Percentiles rank a stretch among this genome's conserved stretches.
These are phyloP conservation scores for Glomus cerebriforme DNA, from an alignment of 192 early-diverging fungal genomes.

Conservation along the genomic window DNA sequence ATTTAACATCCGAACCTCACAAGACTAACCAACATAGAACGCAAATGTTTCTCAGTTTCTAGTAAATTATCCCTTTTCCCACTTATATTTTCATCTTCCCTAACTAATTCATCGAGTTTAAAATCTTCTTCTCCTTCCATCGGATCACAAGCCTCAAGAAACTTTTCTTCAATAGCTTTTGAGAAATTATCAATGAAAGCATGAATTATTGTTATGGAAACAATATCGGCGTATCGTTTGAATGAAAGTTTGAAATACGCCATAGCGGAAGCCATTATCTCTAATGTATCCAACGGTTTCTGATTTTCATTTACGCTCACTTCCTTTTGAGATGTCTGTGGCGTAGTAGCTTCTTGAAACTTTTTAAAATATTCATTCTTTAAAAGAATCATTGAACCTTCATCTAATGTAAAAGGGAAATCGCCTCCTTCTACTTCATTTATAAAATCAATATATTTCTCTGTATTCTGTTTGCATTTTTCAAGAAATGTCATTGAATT, in stretches of 20 bases:
- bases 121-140: background rate
- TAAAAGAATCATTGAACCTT: background rate
- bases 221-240: background rate
- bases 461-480: background rate
- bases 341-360: background rate
- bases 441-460: background rate
- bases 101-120: background rate
- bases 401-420: slow-evolving; percentile 19
- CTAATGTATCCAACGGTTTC: background rate
- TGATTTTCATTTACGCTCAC: background rate
- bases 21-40: background rate
- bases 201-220: background rate
- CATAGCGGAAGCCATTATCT: background rate
- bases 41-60: background rate
- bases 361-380: background rate
- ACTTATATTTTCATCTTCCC: background rate
- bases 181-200: background rate
- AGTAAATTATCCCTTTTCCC: background rate
- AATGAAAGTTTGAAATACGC: background rate
- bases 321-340: no score
- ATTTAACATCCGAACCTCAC: background rate
- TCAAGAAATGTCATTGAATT: background rate
- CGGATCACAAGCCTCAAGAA: background rate
- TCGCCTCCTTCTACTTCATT: background rate
- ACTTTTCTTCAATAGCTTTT: background rate